A percentile compares a stretch with the other conserved stretches of the same genome.
Conservation (phyloP, 495 filamentous ascomycete species). For the Trichoderma virens region DNA sequence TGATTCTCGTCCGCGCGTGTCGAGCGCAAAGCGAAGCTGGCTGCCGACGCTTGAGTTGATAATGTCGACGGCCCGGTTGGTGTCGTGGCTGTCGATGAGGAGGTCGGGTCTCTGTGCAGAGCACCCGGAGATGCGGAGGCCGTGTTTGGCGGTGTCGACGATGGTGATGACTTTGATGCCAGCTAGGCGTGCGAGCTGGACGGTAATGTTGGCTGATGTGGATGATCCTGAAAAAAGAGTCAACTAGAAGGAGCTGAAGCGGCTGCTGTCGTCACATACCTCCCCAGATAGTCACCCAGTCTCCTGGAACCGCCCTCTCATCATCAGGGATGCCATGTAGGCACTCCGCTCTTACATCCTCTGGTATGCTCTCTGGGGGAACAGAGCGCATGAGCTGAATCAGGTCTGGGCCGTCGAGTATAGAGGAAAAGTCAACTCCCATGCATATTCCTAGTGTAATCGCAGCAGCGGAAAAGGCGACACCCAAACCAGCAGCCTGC, state of each 20-base stretch:
- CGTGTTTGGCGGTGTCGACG: constrained; percentile 42
- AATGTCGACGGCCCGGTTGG: constrained; percentile 51
- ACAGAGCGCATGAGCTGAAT: constrained; percentile 33
- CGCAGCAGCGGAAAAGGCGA: constrained; percentile 54
- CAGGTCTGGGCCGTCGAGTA: constrained; percentile 46
- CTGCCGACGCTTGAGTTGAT: constrained; percentile 45
- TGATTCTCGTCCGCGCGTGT: constrained; percentile 53
- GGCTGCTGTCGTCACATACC: too few relatives aligned
- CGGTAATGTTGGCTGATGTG: constrained; percentile 44
- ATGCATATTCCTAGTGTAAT: constrained; percentile 53
- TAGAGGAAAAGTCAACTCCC: constrained; percentile 47
- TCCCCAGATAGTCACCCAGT: constrained; percentile 66
- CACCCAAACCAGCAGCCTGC: constrained; percentile 52
- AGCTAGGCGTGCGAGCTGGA: constrained; percentile 30
- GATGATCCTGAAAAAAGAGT: constrained; percentile 47
- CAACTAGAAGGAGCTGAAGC: too few relatives aligned
- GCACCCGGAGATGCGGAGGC: constrained; percentile 41
- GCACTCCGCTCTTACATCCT: constrained; percentile 47
- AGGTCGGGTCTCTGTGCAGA: constrained; percentile 42
- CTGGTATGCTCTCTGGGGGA: constrained; percentile 32
- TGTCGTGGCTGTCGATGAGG: constrained; percentile 54
- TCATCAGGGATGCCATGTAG: constrained; percentile 34
- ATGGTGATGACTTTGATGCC: constrained; percentile 35
- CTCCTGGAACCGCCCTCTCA: constrained; percentile 42
- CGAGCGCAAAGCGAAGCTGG: constrained; percentile 53